Evolutionary conservation across 148 eudicot genomes (phyloP).

Genomic region (Fallopia convolvulus): DNA sequence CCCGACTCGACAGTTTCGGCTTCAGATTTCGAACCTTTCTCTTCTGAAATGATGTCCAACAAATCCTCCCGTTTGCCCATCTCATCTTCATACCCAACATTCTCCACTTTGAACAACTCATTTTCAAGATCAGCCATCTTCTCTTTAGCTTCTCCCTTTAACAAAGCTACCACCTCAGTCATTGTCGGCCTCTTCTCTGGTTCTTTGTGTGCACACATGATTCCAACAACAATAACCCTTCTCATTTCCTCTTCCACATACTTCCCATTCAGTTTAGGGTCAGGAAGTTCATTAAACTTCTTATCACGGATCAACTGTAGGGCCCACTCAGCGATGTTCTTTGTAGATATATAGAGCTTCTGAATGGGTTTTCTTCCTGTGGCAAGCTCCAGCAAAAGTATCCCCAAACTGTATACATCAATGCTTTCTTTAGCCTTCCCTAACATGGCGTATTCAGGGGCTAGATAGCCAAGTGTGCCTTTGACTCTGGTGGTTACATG

Average conservation of each 20-base stretch:
- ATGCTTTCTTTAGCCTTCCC: conserved; percentile 83
- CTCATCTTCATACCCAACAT: conserved; percentile 12
- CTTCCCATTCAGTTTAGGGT: conserved; percentile 54
- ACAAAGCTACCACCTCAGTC: conserved; percentile 62
- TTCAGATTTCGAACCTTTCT: conserved; percentile 5
- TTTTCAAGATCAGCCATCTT: conserved; percentile 43
- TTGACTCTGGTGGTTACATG: conserved; percentile 75
- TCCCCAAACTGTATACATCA: conserved; percentile 86
- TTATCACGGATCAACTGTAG: conserved; percentile 52
- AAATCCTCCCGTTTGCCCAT: conserved; percentile 10
- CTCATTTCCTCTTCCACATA: conserved; percentile 63
- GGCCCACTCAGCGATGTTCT: conserved; percentile 75
- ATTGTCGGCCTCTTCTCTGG: conserved; percentile 82
- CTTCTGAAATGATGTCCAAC: conserved; percentile 9
- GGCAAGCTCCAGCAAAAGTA: conserved; percentile 73
- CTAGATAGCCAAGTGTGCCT: conserved; percentile 78
- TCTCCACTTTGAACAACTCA: conserved; percentile 34
- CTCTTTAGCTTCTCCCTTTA: conserved; percentile 63
- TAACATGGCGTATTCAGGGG: conserved; percentile 82
- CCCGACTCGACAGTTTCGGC: conserved; percentile 3
- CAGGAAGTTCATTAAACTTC: conserved; percentile 56
- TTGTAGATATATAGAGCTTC: conserved; percentile 29
- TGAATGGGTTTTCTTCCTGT: conserved; percentile 76
- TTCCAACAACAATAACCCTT: conserved; percentile 44
- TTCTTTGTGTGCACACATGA: conserved; percentile 50